Evolutionary conservation across 169 alveolate genomes (phyloP), one percentile per base, ranked within the genome.

Genomic region (Cryptosporidium meleagridis): DNA sequence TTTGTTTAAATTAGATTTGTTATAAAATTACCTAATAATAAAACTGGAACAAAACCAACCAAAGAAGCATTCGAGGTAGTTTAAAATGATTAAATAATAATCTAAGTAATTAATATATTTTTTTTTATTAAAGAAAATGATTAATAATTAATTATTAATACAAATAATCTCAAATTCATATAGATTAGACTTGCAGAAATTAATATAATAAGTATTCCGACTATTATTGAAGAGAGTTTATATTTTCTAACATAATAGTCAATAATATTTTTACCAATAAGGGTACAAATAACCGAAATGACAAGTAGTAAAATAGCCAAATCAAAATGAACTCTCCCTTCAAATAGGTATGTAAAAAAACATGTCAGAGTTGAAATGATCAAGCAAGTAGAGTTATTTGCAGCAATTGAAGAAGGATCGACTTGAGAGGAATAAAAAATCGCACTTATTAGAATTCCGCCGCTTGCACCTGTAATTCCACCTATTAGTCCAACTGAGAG

Each of bases 381-480:
- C 26, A 80, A 41, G 16, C 89, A 80, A n/a, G 89, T 65, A 0
- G 89, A 80, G 41, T 80, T 80, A 67, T 80, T 80, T 80, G 89
- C 89, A 18, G 89, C 89, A 61, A 62, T 59, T 18, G 89, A 80
- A 12, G 75, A 59, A 21, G 89, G 65, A 33, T 80, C 89, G 9
- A 65, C 44, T 51, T 80, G 89, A 14, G 89, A 59, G n/a, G 80
- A 48, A 80, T 29, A 80, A 7, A 80, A 62, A 26, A 80, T 80
- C 18, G 89, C 21, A 29, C 80, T 80, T 21, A 80, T 62, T 41
- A 62, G 65, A 26, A 80, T 80, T 8, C 80, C 89, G 6, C 89
- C 89, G 48, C 89, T 80, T 62, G 89, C 89, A 6, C 89, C 89
- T 2, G 89, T 80, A 39, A 80, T 41, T 14, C 89, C 89, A 23